These are phyloP conservation scores for Begonia fuchsioides DNA, from an alignment of 306 rosid species.

Conservation along the genomic window DNA sequence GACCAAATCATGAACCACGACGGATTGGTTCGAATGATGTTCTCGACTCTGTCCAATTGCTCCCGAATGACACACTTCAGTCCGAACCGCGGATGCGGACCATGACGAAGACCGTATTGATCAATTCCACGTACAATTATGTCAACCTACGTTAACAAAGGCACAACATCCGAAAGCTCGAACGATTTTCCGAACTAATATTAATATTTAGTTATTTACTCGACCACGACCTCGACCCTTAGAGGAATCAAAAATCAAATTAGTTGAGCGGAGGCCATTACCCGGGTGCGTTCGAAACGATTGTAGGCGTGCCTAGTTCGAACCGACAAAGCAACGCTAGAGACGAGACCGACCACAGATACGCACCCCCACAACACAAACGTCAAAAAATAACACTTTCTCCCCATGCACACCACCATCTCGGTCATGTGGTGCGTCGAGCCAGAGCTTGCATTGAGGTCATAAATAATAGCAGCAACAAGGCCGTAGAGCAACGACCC, in stretches of 20 bases:
- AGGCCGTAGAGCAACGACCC: conserved; percentile 78
- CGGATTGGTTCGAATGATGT: too few relatives aligned
- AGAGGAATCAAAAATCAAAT: conserved; percentile 1
- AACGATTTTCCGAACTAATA: too few relatives aligned
- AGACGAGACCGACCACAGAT: conserved; percentile 53
- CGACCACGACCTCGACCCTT: too few relatives aligned
- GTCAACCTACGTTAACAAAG: too few relatives aligned
- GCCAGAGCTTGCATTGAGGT: conserved; percentile 26
- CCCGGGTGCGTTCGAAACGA: conserved; percentile 47
- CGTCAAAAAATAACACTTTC: conserved; percentile 55
- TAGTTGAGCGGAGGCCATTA: conserved; percentile 22
- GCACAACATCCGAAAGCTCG: too few relatives aligned
- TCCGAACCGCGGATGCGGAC: too few relatives aligned
- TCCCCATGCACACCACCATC: conserved; percentile 75
- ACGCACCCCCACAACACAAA: conserved; percentile 76
- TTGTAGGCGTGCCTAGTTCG: conserved; percentile 83
- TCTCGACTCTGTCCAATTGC: too few relatives aligned
- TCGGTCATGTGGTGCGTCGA: conserved; percentile 11
- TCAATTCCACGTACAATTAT: too few relatives aligned
- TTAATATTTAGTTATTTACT: too few relatives aligned
- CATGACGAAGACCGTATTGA: too few relatives aligned
- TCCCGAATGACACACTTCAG: too few relatives aligned
- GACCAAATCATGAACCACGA: too few relatives aligned
- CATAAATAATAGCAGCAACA: conserved; percentile 72
- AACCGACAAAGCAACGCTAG: conserved; percentile 50